Percentiles rank a stretch among this genome's conserved stretches.
Conservation (phyloP, 2,329 filamentous ascomycete species). For the Neofusicoccum parvum region DNA sequence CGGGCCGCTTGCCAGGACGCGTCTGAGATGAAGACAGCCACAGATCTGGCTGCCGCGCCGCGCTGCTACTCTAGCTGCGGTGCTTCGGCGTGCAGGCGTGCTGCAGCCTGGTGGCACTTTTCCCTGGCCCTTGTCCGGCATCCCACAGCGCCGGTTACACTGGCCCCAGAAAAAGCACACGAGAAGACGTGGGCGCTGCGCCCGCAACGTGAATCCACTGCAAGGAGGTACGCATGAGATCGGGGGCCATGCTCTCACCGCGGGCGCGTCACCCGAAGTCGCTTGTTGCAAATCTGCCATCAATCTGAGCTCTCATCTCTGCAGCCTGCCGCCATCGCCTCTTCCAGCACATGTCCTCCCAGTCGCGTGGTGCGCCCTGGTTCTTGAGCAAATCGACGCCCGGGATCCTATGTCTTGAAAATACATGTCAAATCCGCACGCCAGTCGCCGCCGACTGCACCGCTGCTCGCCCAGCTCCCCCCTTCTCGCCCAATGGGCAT, state of each 20-base stretch:
- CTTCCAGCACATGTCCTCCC: neutral
- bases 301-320: neutral
- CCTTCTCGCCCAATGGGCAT: neutral
- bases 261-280: neutral
- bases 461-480: no score
- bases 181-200: neutral
- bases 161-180: conserved; percentile 1
- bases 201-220: conserved; percentile 9
- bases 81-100: neutral
- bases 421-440: neutral
- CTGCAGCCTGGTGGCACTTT: neutral
- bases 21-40: conserved; percentile 14
- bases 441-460: neutral
- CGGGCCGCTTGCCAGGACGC: neutral
- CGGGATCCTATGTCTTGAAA: neutral
- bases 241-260: neutral
- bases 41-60: neutral
- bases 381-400: neutral
- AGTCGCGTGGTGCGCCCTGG: neutral
- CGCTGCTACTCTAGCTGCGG: neutral
- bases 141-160: conserved; percentile 12
- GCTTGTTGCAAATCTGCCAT: neutral
- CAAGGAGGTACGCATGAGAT: conserved; percentile 8
- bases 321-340: neutral
- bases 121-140: conserved; percentile 10